Evolutionary conservation across 345 rosid species (phyloP).

Genomic region (Kernera saxatilis): DNA sequence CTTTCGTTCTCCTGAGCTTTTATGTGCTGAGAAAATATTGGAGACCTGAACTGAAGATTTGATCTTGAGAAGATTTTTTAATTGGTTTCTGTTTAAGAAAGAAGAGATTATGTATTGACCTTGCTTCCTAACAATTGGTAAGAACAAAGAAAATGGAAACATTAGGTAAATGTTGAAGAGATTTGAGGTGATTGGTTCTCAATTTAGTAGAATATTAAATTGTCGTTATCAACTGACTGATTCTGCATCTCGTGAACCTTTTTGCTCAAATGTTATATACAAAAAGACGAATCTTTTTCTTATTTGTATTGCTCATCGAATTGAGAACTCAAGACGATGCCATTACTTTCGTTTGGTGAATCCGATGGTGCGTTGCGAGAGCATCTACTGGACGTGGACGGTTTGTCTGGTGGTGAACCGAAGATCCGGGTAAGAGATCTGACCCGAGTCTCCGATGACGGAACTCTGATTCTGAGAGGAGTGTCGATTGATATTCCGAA

Average conservation of each 20-base stretch:
- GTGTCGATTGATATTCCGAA: constrained; percentile 49
- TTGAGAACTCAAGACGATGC: neutral
- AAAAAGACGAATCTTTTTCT: neutral
- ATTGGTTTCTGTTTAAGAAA: neutral
- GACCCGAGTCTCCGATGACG: constrained; percentile 44
- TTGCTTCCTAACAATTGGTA: too few species aligned
- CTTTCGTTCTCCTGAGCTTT: constrained; percentile 55
- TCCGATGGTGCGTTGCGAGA: constrained; percentile 35
- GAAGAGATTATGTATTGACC: too few species aligned
- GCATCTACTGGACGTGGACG: constrained; percentile 35
- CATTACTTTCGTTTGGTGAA: neutral
- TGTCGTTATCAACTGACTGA: neutral
- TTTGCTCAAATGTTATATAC: neutral
- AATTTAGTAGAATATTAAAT: neutral
- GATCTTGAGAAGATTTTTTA: neutral
- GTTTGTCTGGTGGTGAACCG: neutral
- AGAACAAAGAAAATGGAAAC: too few species aligned
- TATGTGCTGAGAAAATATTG: constrained; percentile 32
- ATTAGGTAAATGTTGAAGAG: too few species aligned
- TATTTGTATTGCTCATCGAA: neutral
- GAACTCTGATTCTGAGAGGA: constrained; percentile 47
- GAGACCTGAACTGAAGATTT: constrained; percentile 52
- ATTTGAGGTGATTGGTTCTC: too few species aligned
- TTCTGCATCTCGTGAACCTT: neutral
- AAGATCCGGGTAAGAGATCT: constrained; percentile 52